These are phyloP conservation scores for Colletotrichum noveboracense DNA, from an alignment of 2,329 filamentous ascomycete genomes.

Conservation along the genomic window DNA sequence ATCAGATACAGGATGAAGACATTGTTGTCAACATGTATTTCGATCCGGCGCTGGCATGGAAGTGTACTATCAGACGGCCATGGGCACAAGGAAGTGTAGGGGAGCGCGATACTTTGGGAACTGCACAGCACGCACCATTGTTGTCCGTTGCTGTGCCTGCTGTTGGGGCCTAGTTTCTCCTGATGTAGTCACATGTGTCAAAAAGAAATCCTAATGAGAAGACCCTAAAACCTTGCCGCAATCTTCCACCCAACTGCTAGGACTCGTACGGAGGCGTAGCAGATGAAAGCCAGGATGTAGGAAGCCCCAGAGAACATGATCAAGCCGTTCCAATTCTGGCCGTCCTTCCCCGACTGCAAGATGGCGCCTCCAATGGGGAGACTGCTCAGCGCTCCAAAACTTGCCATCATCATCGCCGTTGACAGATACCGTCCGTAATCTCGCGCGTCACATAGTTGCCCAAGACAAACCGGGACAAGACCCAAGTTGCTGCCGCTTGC, in stretches of 20 bases:
- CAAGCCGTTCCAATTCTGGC: constrained; percentile 13
- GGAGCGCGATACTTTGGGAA: constrained; percentile 41
- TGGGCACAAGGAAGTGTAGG: constrained; percentile 38
- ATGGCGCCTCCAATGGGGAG: constrained; percentile 47
- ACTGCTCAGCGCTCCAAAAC: constrained; percentile 66
- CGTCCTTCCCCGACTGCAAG: constrained; percentile 14
- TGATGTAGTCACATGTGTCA: not conserved
- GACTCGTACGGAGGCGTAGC: constrained; percentile 15
- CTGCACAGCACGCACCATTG: constrained; percentile 41
- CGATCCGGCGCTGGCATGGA: constrained; percentile 51
- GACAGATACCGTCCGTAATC: constrained; percentile 80
- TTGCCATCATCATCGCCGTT: constrained; percentile 79
- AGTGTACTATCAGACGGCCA: constrained; percentile 44
- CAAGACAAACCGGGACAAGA: constrained; percentile 79
- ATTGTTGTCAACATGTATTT: constrained; percentile 45
- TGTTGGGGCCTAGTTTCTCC: not conserved
- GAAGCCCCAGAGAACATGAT: constrained; percentile 17
- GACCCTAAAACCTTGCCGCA: not conserved
- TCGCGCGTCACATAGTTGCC: constrained; percentile 77
- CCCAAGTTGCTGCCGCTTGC: constrained; percentile 80
- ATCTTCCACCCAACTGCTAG: constrained; percentile 14
- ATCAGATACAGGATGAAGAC: constrained; percentile 29
- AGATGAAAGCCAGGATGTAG: constrained; percentile 18
- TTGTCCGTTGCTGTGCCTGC: constrained; percentile 29
- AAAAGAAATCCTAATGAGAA: not conserved